These are phyloP conservation scores for Phlebiopsis flavidoalba DNA, from an alignment of 768 basidiomycete genomes.

Conservation along the genomic window DNA sequence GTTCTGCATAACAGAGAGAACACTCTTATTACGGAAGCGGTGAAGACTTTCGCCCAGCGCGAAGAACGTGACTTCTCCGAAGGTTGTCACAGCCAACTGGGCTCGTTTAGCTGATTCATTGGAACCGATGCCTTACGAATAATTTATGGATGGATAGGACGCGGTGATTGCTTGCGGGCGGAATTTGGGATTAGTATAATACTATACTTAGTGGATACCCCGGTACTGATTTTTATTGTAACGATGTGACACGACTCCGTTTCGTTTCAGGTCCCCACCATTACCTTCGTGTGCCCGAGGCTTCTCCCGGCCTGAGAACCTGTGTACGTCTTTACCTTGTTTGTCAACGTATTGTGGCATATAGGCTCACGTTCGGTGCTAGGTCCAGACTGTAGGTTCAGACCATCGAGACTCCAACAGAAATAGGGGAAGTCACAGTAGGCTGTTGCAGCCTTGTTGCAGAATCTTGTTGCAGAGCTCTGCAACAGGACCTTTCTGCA, in stretches of 20 bases:
- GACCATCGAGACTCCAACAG: too few species aligned
- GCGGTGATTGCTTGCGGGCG: background rate
- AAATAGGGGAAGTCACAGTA: too few species aligned
- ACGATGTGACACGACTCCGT: background rate
- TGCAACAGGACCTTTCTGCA: too few species aligned
- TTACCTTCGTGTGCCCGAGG: background rate
- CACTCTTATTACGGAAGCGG: constrained; percentile 66
- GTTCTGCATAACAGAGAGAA: constrained; percentile 91
- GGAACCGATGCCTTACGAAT: constrained; percentile 85
- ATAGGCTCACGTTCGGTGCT: too few species aligned
- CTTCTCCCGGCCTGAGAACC: background rate
- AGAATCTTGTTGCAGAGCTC: too few species aligned
- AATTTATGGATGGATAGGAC: constrained; percentile 18
- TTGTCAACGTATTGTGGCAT: too few species aligned
- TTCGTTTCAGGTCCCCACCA: background rate
- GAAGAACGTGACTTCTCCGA: constrained; percentile 71
- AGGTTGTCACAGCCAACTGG: constrained; percentile 67
- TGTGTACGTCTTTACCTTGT: too few species aligned
- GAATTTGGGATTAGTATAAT: background rate
- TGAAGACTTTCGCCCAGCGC: constrained; percentile 65
- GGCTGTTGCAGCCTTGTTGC: too few species aligned
- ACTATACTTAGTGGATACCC: background rate
- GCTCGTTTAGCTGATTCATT: constrained; percentile 62
- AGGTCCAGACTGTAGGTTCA: too few species aligned
- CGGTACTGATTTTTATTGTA: background rate